phyloP scores from a whole-genome alignment of 1,284 basidiomycete species.

The Leccinum solheimii region DNA sequence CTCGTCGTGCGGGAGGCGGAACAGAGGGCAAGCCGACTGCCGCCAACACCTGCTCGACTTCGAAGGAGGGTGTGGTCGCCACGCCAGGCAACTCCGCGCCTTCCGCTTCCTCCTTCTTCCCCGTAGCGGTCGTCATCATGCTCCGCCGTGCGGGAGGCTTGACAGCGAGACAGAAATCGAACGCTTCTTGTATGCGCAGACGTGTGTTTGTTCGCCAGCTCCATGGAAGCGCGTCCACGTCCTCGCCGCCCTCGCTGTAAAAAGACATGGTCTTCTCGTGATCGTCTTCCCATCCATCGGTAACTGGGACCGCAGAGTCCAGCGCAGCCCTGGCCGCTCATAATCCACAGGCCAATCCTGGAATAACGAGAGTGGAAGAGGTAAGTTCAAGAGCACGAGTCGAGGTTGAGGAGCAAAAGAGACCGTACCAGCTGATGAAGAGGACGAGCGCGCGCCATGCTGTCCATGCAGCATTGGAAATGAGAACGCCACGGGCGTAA shows the following conservation, averaged over 20 bases:
- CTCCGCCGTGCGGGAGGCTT: slow-evolving; percentile 38
- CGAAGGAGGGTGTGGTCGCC: slow-evolving; percentile 39
- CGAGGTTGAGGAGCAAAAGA: background rate
- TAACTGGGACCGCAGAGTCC: slow-evolving; percentile 80
- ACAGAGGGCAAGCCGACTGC: slow-evolving; percentile 61
- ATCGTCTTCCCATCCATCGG: slow-evolving; percentile 73
- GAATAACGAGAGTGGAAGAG: background rate
- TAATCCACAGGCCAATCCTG: slow-evolving; percentile 73
- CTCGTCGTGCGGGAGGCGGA: slow-evolving; percentile 52
- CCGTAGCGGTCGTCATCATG: slow-evolving; percentile 20
- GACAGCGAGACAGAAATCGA: slow-evolving; percentile 72
- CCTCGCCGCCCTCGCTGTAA: slow-evolving; percentile 49
- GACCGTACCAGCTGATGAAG: slow-evolving; percentile 58
- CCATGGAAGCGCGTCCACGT: slow-evolving; percentile 62
- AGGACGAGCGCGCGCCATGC: slow-evolving; percentile 68
- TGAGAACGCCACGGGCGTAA: slow-evolving; percentile 73
- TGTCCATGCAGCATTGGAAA: slow-evolving; percentile 76
- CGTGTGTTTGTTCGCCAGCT: slow-evolving; percentile 72
- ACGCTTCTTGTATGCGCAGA: slow-evolving; percentile 73
- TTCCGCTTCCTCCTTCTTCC: slow-evolving; percentile 38
- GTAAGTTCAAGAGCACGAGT: background rate
- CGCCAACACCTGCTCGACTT: slow-evolving; percentile 68
- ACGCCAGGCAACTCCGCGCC: slow-evolving; percentile 32
- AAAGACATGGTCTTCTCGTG: slow-evolving; percentile 57
- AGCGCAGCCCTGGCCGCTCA: slow-evolving; percentile 71